phyloP scores from a whole-genome alignment of 306 rosid genomes.

The Quillaja saponaria region DNA sequence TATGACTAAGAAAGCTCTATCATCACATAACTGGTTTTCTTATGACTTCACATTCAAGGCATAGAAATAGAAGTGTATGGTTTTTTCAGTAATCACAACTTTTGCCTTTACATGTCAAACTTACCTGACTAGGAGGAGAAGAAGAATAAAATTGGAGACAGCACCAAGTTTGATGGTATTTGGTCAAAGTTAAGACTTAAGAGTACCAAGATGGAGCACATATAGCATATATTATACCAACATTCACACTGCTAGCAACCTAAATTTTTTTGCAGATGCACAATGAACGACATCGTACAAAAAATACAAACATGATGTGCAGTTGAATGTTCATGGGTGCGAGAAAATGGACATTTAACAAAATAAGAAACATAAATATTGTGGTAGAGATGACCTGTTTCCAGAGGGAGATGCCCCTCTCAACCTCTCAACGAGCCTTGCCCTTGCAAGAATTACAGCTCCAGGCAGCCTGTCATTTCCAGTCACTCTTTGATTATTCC shows the following conservation, averaged over 20 bases:
- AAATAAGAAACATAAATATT: conserved; percentile 13
- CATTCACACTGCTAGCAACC: neutral
- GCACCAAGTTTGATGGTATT: neutral
- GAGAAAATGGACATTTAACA: neutral
- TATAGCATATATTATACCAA: neutral
- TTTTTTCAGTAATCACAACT: too few relatives aligned
- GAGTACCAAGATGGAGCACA: neutral
- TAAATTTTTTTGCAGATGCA: neutral
- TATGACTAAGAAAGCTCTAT: neutral
- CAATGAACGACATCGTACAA: neutral
- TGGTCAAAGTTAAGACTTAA: neutral
- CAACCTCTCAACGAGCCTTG: conserved; percentile 81
- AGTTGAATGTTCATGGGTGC: neutral
- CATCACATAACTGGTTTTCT: neutral
- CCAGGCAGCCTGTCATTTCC: conserved; percentile 70
- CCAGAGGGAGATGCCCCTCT: conserved; percentile 60
- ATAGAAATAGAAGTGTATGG: neutral
- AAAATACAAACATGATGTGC: neutral
- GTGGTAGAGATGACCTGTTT: conserved; percentile 53
- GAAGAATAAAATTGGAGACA: too few relatives aligned
- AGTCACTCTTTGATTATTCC: conserved; percentile 35
- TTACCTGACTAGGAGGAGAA: neutral
- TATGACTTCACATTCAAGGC: neutral
- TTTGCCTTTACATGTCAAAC: conserved; percentile 11
- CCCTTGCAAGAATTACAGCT: conserved; percentile 76